phyloP scores from a whole-genome alignment of 306 rosid species.

The Mimosa pudica region DNA sequence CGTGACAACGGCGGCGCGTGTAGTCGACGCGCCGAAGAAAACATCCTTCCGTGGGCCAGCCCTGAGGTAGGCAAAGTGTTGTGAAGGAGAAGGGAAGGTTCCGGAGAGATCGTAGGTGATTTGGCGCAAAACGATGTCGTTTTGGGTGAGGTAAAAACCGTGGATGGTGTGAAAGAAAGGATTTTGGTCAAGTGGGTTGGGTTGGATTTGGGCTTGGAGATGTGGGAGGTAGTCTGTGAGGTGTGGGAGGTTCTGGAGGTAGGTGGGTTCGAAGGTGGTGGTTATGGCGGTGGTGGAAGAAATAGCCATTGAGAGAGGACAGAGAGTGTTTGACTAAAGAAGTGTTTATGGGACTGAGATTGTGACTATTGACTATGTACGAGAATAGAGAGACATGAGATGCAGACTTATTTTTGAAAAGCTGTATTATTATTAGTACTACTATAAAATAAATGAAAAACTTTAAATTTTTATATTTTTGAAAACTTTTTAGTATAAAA shows the following conservation, averaged over 20 bases:
- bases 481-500: too few species aligned
- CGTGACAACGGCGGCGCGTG: conserved; percentile 66
- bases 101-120: conserved; percentile 46
- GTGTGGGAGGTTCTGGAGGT: conserved; percentile 29
- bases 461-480: too few species aligned
- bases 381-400: too few species aligned
- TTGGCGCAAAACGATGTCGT: conserved; percentile 53
- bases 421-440: too few species aligned
- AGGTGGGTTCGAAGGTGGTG: conserved; percentile 28
- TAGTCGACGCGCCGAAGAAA: conserved; percentile 34
- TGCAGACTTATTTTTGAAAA: too few species aligned
- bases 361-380: neutral
- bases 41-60: conserved; percentile 51
- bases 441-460: too few species aligned
- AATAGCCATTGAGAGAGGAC: conserved; percentile 26
- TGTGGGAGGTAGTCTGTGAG: neutral
- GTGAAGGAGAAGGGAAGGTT: neutral
- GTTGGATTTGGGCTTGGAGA: conserved; percentile 19
- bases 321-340: too few species aligned
- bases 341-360: neutral
- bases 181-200: conserved; percentile 25
- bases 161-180: conserved; percentile 14
- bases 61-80: conserved; percentile 23
- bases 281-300: neutral
- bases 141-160: conserved; percentile 41